A percentile compares a stretch with the other conserved stretches of the same genome.
Evolutionary conservation across 495 filamentous ascomycete genomes (phyloP).

Genomic region (Neurospora sp.): DNA sequence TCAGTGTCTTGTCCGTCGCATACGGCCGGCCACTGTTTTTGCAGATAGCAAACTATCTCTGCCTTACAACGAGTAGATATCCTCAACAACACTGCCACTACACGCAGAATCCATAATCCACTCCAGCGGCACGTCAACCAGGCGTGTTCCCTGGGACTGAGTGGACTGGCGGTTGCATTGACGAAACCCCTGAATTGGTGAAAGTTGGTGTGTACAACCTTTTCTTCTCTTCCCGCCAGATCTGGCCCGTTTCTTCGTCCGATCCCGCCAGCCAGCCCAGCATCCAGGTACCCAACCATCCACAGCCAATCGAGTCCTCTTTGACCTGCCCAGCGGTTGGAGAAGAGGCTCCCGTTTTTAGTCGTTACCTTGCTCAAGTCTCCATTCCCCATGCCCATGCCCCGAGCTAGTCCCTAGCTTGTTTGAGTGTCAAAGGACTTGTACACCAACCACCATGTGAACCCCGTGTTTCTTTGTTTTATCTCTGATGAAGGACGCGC

Average conservation of each 20-base stretch:
- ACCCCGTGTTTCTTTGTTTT: constrained; percentile 7
- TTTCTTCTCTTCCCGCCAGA: neutral
- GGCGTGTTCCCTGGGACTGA: neutral
- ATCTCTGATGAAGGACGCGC: constrained; percentile 5
- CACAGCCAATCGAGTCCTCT: neutral
- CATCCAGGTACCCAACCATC: neutral
- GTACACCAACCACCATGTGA: constrained; percentile 13
- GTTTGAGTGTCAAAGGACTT: constrained; percentile 13
- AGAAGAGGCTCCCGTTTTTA: constrained; percentile 7
- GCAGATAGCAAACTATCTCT: neutral
- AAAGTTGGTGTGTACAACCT: neutral
- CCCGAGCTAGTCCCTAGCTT: constrained; percentile 10
- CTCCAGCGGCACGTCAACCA: neutral
- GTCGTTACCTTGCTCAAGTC: constrained; percentile 4
- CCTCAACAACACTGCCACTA: neutral
- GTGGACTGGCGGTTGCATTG: constrained; percentile 6
- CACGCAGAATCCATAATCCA: neutral
- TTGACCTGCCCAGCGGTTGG: constrained; percentile 7
- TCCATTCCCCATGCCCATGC: constrained; percentile 1
- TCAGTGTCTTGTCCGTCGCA: neutral
- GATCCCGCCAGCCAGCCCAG: neutral
- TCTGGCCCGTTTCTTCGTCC: constrained; percentile 5
- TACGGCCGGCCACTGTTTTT: neutral
- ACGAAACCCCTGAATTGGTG: constrained; percentile 4
- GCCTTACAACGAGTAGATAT: neutral